Evolutionary conservation across 345 rosid species (phyloP).

Genomic region (Gossypium turneri): DNA sequence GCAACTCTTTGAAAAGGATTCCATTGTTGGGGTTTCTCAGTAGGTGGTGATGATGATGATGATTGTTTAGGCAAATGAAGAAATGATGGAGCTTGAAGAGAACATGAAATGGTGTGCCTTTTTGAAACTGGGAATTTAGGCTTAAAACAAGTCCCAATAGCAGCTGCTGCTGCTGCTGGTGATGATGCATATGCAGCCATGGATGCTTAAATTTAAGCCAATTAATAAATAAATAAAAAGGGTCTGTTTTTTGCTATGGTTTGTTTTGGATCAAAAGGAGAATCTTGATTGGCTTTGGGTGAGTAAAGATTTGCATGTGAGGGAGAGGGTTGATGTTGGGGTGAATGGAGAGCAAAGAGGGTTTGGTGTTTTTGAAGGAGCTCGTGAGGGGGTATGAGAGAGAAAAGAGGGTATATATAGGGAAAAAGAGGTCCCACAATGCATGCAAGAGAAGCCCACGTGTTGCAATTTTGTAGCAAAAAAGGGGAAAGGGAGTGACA

Average conservation of each 20-base stretch:
- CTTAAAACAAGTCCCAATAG: slow-evolving; percentile 18
- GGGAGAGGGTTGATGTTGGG: too few relatives aligned
- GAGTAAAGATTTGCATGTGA: not conserved
- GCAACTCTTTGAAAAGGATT: slow-evolving; percentile 57
- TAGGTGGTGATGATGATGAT: slow-evolving; percentile 18
- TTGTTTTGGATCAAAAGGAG: not conserved
- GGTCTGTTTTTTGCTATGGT: too few relatives aligned
- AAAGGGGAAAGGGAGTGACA: not conserved
- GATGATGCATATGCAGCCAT: slow-evolving; percentile 35
- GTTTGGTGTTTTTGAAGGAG: too few relatives aligned
- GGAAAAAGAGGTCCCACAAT: not conserved
- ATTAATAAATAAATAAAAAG: not conserved
- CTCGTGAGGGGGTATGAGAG: not conserved
- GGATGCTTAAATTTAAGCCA: not conserved
- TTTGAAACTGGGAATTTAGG: slow-evolving; percentile 18
- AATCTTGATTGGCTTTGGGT: not conserved
- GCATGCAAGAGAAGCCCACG: slow-evolving; percentile 3
- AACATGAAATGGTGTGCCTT: slow-evolving; percentile 33
- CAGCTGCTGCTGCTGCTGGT: not conserved
- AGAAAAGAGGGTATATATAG: not conserved
- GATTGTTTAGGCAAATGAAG: slow-evolving; percentile 50
- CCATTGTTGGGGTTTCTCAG: slow-evolving; percentile 27
- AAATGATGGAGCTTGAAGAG: slow-evolving; percentile 54
- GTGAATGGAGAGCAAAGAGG: not conserved
- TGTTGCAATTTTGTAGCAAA: not conserved